Percentiles rank a stretch among this genome's conserved stretches.
Conservation (phyloP, 768 basidiomycete species). For the Termitomyces sp. region DNA sequence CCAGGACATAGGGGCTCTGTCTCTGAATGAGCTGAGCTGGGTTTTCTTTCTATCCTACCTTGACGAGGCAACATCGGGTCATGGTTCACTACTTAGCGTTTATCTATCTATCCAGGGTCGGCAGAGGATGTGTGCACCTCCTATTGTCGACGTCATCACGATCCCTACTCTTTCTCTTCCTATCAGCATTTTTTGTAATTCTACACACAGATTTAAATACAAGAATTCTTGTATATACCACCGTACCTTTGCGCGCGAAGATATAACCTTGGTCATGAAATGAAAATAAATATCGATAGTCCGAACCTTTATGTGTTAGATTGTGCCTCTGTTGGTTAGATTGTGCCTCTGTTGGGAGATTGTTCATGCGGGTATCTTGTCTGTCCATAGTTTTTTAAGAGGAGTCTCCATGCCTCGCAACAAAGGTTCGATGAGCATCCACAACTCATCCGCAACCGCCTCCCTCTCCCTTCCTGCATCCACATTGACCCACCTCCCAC, state of each 20-base stretch:
- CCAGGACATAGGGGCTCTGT: slow-evolving; percentile 27
- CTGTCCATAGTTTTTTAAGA: slow-evolving; percentile 48
- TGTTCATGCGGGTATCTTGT: slow-evolving; percentile 10
- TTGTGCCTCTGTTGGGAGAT: too few species aligned
- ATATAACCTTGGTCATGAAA: background rate
- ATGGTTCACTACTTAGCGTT: background rate
- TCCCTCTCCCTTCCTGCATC: slow-evolving; percentile 52
- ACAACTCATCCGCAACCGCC: slow-evolving; percentile 49
- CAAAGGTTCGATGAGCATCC: slow-evolving; percentile 43
- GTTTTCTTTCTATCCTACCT: background rate
- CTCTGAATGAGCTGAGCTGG: background rate
- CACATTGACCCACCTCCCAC: slow-evolving; percentile 43
- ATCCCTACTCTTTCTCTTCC: slow-evolving; percentile 10
- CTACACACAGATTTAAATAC: slow-evolving; percentile 8
- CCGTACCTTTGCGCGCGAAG: background rate
- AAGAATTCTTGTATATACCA: slow-evolving; percentile 1
- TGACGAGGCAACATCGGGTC: background rate
- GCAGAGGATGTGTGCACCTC: background rate
- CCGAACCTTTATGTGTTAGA: background rate
- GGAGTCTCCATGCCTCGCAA: slow-evolving; percentile 31
- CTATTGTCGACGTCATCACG: slow-evolving; percentile 7
- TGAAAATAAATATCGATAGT: background rate
- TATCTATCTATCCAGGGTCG: slow-evolving; percentile 6
- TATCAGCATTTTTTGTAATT: slow-evolving; percentile 12
- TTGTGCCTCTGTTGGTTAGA: too few species aligned